A percentile compares a stretch with the other conserved stretches of the same genome.
Conservation (phyloP, 2,329 filamentous ascomycete species). For the Leptographium galeiforme region DNA sequence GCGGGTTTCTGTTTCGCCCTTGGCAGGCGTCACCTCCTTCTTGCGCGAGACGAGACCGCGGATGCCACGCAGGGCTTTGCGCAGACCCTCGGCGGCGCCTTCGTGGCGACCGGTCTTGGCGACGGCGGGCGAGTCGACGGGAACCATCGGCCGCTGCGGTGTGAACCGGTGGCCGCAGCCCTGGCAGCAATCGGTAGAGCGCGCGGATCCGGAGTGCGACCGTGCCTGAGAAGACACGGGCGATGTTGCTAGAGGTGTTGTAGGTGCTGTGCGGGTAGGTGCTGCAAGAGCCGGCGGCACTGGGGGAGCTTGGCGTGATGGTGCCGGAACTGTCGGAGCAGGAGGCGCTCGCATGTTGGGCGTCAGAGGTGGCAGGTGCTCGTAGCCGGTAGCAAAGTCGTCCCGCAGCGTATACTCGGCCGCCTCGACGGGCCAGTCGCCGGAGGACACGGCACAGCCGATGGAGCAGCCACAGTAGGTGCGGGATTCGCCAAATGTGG, state of each 20-base stretch:
- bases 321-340: neutral
- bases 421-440: neutral
- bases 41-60: constrained; percentile 5
- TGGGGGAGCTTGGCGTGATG: neutral
- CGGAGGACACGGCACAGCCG: neutral
- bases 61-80: constrained; percentile 4
- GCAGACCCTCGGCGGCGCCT: constrained; percentile 1
- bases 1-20: neutral
- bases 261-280: neutral
- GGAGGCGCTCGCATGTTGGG: neutral
- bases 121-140: neutral
- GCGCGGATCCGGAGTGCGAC: neutral
- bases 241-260: neutral
- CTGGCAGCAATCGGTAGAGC: neutral
- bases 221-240: neutral
- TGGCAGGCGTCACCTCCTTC: neutral
- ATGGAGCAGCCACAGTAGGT: constrained; percentile 20
- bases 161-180: constrained; percentile 1
- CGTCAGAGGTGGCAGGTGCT: neutral
- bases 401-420: neutral
- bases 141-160: constrained; percentile 3
- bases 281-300: neutral
- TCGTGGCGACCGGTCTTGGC: neutral
- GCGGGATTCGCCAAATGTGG: constrained; percentile 13
- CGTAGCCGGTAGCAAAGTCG: neutral